Conservation (phyloP, 2,329 filamentous ascomycete species). For the Waltergamsia citrina region DNA sequence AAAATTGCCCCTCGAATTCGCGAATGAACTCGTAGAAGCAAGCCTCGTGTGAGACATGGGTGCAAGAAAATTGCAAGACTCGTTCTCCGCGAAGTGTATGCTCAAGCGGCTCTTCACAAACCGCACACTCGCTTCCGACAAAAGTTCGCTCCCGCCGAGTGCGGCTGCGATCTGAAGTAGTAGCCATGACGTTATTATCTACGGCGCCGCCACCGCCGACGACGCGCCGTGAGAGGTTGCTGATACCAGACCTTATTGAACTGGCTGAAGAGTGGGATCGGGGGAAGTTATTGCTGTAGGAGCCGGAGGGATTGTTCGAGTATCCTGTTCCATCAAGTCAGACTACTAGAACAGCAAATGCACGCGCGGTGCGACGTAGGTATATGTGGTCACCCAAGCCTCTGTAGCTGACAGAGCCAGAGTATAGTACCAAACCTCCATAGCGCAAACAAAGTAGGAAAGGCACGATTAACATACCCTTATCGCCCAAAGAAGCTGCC, state of each 20-base stretch:
- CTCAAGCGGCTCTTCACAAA: constrained; percentile 93
- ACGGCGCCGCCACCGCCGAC: constrained; percentile 24
- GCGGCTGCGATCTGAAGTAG: constrained; percentile 59
- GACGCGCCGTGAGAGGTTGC: constrained; percentile 21
- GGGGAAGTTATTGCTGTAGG: constrained; percentile 7
- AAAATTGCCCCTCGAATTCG: constrained; percentile 88
- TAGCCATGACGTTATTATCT: constrained; percentile 33
- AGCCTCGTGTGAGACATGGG: constrained; percentile 95
- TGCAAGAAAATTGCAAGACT: constrained; percentile 90
- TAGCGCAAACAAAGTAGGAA: no score
- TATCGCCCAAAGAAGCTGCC: constrained; percentile 1
- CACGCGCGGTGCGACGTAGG: no score
- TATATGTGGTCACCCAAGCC: no score
- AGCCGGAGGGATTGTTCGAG: constrained; percentile 6
- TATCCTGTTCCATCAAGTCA: background rate
- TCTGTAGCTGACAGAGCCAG: no score
- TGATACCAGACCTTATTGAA: constrained; percentile 21
- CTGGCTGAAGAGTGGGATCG: constrained; percentile 20
- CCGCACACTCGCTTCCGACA: constrained; percentile 87
- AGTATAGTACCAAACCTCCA: no score
- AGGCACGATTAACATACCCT: constrained; percentile 3
- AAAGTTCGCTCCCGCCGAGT: constrained; percentile 87
- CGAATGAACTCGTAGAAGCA: constrained; percentile 99
- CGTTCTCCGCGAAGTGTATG: constrained; percentile 90
- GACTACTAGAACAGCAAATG: no score